Evolutionary conservation across 1,284 basidiomycete species (phyloP).

Genomic region (Hymenochaete sp.): DNA sequence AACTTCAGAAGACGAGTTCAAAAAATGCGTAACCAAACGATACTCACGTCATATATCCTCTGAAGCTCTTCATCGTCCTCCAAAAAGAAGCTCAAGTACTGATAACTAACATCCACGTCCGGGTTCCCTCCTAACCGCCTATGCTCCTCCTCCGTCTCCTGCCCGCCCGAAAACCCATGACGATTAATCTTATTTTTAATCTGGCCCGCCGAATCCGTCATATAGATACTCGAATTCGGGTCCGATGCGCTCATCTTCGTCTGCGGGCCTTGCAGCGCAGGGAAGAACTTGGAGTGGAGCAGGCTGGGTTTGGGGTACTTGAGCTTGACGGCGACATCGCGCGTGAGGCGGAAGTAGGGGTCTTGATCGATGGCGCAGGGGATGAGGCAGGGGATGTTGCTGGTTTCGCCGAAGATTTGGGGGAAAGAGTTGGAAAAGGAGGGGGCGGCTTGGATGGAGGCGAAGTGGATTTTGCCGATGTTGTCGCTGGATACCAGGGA

Average conservation of each 20-base stretch:
- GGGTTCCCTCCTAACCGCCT: slow-evolving; percentile 82
- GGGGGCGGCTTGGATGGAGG: slow-evolving; percentile 93
- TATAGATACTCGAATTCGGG: slow-evolving; percentile 85
- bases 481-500: slow-evolving; percentile 72
- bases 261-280: slow-evolving; percentile 93
- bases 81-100: slow-evolving; percentile 95
- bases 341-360: slow-evolving; percentile 94
- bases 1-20: background rate
- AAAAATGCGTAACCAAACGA: background rate
- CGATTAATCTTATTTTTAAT: slow-evolving; percentile 98
- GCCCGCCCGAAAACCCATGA: slow-evolving; percentile 85
- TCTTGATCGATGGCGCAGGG: slow-evolving; percentile 99
- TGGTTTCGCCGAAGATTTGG: slow-evolving; percentile 85
- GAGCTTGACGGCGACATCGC: slow-evolving; percentile 89
- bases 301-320: slow-evolving; percentile 94
- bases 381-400: slow-evolving; percentile 88
- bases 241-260: slow-evolving; percentile 99
- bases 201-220: slow-evolving; percentile 88
- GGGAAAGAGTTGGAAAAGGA: slow-evolving; percentile 99
- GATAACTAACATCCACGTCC: slow-evolving; percentile 94
- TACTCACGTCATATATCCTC: slow-evolving; percentile 63
- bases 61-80: slow-evolving; percentile 88
- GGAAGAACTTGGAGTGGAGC: slow-evolving; percentile 96
- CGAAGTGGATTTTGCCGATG: slow-evolving; percentile 97
- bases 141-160: slow-evolving; percentile 93